Evolutionary conservation across 1,284 basidiomycete genomes (phyloP).

Genomic region (Sporisorium exsertum): DNA sequence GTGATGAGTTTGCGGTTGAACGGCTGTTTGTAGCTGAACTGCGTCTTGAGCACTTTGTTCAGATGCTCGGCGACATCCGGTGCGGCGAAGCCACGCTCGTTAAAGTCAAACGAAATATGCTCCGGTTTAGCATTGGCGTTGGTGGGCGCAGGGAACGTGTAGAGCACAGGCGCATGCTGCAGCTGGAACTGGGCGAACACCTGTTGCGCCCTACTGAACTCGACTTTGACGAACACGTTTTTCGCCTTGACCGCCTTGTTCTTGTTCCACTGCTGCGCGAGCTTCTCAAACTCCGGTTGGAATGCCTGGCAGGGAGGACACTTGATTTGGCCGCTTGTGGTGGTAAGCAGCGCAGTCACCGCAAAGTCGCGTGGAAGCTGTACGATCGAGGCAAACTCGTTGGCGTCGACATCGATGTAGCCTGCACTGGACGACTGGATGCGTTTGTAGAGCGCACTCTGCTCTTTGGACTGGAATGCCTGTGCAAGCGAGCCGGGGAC

Average conservation of each 20-base stretch:
- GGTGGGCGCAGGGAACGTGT: constrained; percentile 49
- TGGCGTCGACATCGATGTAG: constrained; percentile 40
- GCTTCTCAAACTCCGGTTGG: constrained; percentile 56
- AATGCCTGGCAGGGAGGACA: constrained; percentile 57
- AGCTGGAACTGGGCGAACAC: constrained; percentile 56
- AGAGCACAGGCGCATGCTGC: constrained; percentile 58
- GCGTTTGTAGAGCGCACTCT: constrained; percentile 23
- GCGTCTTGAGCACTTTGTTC: constrained; percentile 30
- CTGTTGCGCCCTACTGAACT: constrained; percentile 48
- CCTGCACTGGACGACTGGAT: constrained; percentile 30
- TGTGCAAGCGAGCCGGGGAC: constrained; percentile 10
- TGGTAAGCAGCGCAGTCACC: constrained; percentile 54
- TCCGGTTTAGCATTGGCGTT: constrained; percentile 27
- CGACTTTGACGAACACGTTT: constrained; percentile 57
- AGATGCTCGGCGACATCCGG: constrained; percentile 39
- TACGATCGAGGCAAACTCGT: constrained; percentile 25
- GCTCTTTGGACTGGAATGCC: constrained; percentile 18
- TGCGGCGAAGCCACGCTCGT: constrained; percentile 49
- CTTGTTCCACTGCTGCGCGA: constrained; percentile 52
- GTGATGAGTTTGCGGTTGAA: constrained; percentile 49
- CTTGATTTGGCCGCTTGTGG: constrained; percentile 45
- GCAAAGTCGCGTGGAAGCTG: constrained; percentile 43
- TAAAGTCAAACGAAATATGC: constrained; percentile 57
- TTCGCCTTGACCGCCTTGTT: constrained; percentile 32
- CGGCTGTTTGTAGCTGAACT: constrained; percentile 52